A percentile compares a stretch with the other conserved stretches of the same genome.
Conservation (phyloP, 768 basidiomycete species). For the Nidularia pulvinata region DNA sequence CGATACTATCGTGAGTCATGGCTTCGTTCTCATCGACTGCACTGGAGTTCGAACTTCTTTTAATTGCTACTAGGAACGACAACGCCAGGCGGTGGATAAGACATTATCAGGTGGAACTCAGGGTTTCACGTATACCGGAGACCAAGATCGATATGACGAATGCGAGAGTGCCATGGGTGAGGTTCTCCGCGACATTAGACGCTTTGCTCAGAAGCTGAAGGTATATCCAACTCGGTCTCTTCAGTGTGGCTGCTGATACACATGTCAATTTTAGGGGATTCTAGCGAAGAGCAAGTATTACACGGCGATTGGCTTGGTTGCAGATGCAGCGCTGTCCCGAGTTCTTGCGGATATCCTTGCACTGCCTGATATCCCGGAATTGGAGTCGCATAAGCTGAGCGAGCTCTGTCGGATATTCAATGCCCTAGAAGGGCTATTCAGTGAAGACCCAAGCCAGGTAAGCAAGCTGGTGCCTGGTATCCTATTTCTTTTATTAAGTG, state of each 20-base stretch:
- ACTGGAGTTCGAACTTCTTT: background rate
- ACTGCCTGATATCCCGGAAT: conserved; percentile 84
- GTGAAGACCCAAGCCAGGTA: conserved; percentile 62
- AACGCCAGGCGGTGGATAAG: conserved; percentile 40
- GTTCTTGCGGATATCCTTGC: conserved; percentile 75
- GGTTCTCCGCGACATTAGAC: conserved; percentile 63
- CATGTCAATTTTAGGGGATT: conserved; percentile 44
- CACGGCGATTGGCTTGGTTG: conserved; percentile 65
- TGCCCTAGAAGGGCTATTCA: conserved; percentile 80
- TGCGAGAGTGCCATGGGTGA: conserved; percentile 70
- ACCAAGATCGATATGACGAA: conserved; percentile 75
- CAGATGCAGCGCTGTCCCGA: conserved; percentile 64
- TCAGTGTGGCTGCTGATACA: background rate
- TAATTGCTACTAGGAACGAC: conserved; percentile 37
- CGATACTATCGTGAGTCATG: conserved; percentile 59
- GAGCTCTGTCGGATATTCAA: conserved; percentile 82
- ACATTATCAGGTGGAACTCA: conserved; percentile 52
- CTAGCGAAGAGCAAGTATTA: conserved; percentile 76
- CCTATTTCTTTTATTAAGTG: background rate
- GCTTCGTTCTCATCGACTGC: background rate
- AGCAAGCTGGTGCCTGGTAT: conserved; percentile 8
- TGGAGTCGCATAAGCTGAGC: conserved; percentile 81
- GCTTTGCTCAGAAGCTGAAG: conserved; percentile 68
- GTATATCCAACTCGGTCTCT: conserved; percentile 33
- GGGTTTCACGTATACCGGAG: conserved; percentile 68